phyloP scores from a whole-genome alignment of 768 basidiomycete genomes.

The Auriscalpium orientale region DNA sequence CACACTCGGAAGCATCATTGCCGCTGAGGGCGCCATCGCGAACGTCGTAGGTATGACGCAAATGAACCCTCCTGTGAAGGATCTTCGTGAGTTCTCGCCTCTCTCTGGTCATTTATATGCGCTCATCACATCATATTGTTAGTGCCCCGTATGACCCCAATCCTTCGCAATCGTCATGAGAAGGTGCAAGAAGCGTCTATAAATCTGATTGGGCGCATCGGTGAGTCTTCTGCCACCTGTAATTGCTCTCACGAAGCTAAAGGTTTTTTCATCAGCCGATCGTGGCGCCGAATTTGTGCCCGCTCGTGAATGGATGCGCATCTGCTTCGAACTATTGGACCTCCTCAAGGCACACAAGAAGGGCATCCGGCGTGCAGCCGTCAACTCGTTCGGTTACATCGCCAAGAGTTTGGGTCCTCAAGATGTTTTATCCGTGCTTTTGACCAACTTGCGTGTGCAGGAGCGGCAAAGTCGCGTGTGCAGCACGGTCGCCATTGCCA shows the following conservation, averaged over 20 bases:
- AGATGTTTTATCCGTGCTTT: slow-evolving; percentile 89
- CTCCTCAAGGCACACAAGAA: slow-evolving; percentile 99
- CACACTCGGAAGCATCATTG: slow-evolving; percentile 98
- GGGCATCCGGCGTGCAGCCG: slow-evolving; percentile 95
- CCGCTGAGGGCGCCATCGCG: slow-evolving; percentile 96
- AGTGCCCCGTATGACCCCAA: slow-evolving; percentile 99
- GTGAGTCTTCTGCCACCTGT: slow-evolving; percentile 24
- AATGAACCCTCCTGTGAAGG: slow-evolving; percentile 99
- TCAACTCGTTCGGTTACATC: slow-evolving; percentile 99
- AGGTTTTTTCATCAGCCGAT: slow-evolving; percentile 52
- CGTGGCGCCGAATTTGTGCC: slow-evolving; percentile 98
- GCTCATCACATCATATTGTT: background rate
- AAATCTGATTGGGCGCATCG: slow-evolving; percentile 97
- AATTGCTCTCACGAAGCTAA: background rate
- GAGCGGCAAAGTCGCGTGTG: slow-evolving; percentile 99
- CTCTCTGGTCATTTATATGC: background rate
- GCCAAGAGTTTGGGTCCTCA: slow-evolving; percentile 99
- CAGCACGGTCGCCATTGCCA: slow-evolving; percentile 95
- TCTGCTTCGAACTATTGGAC: slow-evolving; percentile 96
- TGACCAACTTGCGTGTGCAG: slow-evolving; percentile 96
- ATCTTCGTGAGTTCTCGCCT: slow-evolving; percentile 68
- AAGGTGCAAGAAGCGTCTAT: slow-evolving; percentile 99
- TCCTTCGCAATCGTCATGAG: slow-evolving; percentile 96
- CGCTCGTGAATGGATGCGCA: slow-evolving; percentile 99
- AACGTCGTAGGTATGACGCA: slow-evolving; percentile 99